Percentiles rank a stretch among this genome's conserved stretches.
phyloP scores from a whole-genome alignment of 208 protist species.

The Naegleria lovaniensis region DNA sequence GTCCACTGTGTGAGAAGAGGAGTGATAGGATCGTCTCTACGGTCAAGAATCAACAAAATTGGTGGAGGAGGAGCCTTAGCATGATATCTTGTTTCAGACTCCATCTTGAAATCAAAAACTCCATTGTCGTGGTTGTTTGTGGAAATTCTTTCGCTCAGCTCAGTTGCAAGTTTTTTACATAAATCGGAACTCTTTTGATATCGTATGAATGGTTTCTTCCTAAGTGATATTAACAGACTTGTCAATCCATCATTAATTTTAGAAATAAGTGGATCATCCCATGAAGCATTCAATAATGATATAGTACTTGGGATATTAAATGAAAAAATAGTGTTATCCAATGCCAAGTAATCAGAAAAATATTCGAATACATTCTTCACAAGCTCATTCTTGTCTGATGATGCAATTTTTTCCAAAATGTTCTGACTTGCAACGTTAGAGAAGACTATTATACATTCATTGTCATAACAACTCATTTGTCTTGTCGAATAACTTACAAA shows the following conservation, averaged over 20 bases:
- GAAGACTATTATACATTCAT: not conserved
- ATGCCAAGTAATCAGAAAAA: conserved; percentile 25
- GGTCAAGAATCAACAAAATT: conserved; percentile 63
- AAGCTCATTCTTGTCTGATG: not conserved
- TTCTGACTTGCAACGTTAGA: not conserved
- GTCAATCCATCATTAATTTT: not conserved
- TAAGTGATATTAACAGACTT: not conserved
- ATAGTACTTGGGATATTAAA: conserved; percentile 9
- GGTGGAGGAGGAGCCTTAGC: conserved; percentile 31
- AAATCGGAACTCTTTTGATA: not conserved
- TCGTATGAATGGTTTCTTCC: conserved; percentile 24
- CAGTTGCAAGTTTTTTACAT: not conserved
- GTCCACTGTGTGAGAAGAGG: conserved; percentile 95
- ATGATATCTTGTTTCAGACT: not conserved
- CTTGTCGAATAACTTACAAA: not conserved
- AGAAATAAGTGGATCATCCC: not conserved
- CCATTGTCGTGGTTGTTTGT: conserved; percentile 21
- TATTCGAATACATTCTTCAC: conserved; percentile 22
- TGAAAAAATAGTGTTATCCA: conserved; percentile 12
- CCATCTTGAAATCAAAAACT: conserved; percentile 32
- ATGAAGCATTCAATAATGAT: not conserved
- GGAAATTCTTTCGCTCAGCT: not conserved
- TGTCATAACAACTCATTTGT: not conserved
- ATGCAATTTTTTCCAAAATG: not conserved
- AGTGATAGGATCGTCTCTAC: conserved; percentile 83